Percentiles rank a stretch among this genome's conserved stretches.
These are phyloP conservation scores for Lagenaria siceraria DNA, from an alignment of 306 rosid genomes.

Conservation along the genomic window DNA sequence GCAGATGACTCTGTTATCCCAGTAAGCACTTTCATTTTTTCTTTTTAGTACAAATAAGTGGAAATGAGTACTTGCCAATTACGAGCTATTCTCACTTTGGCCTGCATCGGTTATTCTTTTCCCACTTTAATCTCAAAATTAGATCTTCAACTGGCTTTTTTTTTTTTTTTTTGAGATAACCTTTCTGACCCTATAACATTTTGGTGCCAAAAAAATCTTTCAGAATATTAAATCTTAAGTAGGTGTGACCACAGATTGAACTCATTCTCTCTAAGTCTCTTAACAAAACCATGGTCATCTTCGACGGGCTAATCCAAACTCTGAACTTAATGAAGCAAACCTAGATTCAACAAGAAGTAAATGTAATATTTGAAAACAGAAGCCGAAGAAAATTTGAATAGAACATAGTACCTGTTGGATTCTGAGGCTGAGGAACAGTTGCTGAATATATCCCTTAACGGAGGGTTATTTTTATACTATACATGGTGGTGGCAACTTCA, in stretches of 20 bases:
- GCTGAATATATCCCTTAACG: neutral
- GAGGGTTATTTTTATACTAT: neutral
- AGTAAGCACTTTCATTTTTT: neutral
- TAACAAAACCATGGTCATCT: no score
- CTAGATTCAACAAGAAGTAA: neutral
- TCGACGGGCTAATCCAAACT: neutral
- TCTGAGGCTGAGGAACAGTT: neutral
- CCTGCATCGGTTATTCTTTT: neutral
- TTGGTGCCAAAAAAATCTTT: no score
- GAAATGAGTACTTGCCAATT: no score
- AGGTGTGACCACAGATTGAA: no score
- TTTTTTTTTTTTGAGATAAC: no score
- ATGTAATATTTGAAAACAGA: neutral
- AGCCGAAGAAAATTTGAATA: neutral
- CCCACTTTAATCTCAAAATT: neutral
- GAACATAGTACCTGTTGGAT: neutral
- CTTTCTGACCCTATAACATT: no score
- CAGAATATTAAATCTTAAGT: no score
- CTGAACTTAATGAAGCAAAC: neutral
- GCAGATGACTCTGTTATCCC: neutral
- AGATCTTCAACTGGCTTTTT: no score
- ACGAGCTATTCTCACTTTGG: no score
- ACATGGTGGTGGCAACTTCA: neutral
- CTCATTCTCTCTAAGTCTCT: no score
- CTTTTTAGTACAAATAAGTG: no score